Conservation (phyloP, 2,329 filamentous ascomycete genomes). For the Boeremia exigua region DNA sequence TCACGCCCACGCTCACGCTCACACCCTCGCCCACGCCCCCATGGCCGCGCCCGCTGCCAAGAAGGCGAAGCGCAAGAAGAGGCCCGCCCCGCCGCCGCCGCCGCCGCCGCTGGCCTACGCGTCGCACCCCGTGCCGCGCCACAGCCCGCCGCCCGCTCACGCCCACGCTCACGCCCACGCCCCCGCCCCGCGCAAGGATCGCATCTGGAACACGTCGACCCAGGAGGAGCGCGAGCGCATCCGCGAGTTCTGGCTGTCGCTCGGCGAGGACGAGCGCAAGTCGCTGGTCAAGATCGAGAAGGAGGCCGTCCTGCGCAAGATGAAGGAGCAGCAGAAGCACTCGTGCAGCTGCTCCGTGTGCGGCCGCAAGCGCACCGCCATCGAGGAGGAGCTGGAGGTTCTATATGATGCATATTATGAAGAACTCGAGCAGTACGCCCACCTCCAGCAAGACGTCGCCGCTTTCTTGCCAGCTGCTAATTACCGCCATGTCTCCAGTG, state of each 20-base stretch:
- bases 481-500: slow-evolving; percentile 59
- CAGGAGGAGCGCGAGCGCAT: slow-evolving; percentile 95
- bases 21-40: slow-evolving; percentile 31
- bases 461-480: slow-evolving; percentile 73
- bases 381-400: slow-evolving; percentile 96
- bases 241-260: slow-evolving; percentile 95
- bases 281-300: slow-evolving; percentile 98
- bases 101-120: slow-evolving; percentile 39
- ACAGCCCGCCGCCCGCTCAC: slow-evolving; percentile 51
- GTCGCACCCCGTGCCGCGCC: slow-evolving; percentile 39
- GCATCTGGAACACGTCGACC: slow-evolving; percentile 97
- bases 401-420: slow-evolving; percentile 99
- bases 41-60: slow-evolving; percentile 33
- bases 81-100: slow-evolving; percentile 45
- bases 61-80: slow-evolving; percentile 75
- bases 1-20: slow-evolving; percentile 10
- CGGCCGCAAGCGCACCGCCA: slow-evolving; percentile 92
- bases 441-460: slow-evolving; percentile 76
- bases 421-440: slow-evolving; percentile 96
- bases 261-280: slow-evolving; percentile 93
- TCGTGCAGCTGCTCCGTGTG: slow-evolving; percentile 98
- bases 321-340: slow-evolving; percentile 99
- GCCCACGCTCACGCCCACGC: slow-evolving; percentile 52
- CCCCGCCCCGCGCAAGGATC: slow-evolving; percentile 67
- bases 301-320: slow-evolving; percentile 95